phyloP scores from a whole-genome alignment of 352 stramenopile genomes.

The Thalassiosira hispida region DNA sequence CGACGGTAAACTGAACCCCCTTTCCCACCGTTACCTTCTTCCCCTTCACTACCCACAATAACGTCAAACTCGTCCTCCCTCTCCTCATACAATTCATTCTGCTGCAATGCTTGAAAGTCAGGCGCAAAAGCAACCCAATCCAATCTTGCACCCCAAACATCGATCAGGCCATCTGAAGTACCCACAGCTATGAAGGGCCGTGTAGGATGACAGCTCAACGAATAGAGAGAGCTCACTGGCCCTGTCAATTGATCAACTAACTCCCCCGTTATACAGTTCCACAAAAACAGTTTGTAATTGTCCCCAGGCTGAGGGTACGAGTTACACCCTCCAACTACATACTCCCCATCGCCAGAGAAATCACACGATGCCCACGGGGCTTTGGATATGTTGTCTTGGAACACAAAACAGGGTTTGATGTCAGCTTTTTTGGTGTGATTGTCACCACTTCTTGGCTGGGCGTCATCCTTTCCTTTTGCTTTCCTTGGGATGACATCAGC shows the following conservation, averaged over 20 bases:
- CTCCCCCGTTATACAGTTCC: slow-evolving; percentile 72
- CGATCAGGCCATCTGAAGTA: slow-evolving; percentile 75
- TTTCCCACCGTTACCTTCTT: slow-evolving; percentile 20
- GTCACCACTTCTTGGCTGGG: neutral
- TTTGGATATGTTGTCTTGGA: slow-evolving; percentile 77
- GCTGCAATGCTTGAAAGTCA: slow-evolving; percentile 78
- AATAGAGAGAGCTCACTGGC: slow-evolving; percentile 61
- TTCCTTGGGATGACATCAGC: too few relatives aligned
- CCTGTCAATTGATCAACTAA: slow-evolving; percentile 79
- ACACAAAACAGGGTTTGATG: slow-evolving; percentile 62
- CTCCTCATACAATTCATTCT: slow-evolving; percentile 82
- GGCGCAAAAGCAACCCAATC: slow-evolving; percentile 82
- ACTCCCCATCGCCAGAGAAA: slow-evolving; percentile 76
- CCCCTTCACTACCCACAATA: slow-evolving; percentile 46
- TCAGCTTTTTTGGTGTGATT: neutral
- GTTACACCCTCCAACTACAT: slow-evolving; percentile 76
- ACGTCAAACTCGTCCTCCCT: slow-evolving; percentile 82
- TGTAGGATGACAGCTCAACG: slow-evolving; percentile 77
- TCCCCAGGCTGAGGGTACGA: slow-evolving; percentile 56
- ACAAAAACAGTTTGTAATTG: slow-evolving; percentile 81
- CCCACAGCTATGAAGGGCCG: slow-evolving; percentile 74
- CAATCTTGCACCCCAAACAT: slow-evolving; percentile 74
- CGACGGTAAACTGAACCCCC: neutral
- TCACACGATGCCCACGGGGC: slow-evolving; percentile 72
- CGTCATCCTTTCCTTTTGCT: too few relatives aligned